Base-by-base conservation (phyloP, 805 yeast genomes). In the Starmerella floricola region DNA sequence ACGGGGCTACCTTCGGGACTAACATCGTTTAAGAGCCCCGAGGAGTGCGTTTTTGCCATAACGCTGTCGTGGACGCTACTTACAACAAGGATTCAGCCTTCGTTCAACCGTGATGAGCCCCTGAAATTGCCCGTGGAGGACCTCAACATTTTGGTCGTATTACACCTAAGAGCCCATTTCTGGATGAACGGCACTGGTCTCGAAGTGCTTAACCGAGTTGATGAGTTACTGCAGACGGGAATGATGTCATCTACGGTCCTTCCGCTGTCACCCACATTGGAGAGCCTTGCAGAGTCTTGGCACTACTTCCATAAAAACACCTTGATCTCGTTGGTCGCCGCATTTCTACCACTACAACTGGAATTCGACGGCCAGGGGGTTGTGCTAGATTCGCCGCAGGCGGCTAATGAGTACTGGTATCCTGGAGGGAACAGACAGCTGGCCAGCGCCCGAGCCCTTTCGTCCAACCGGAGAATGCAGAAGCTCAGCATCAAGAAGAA, bases 271-370 rank as follows among this genome's bases (percentile, higher is more conserved):
- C 29, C 55, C 56, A 4, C 54, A 6, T 42, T 49, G 11, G 38
- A 34, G 12, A 53, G 53, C 18, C 47, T 56, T 2, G 64, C 63
- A 45, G 63, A 62, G 1, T 63, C 74, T 2, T 79, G 86, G 86
- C 68, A 67, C 15, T 61, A 61, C 20, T 79, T 78, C 55, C 72
- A 69, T 48, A 63, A 64, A n/a, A 67, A 69, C 30, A 68, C 76
- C 2, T 66, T 72, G 39, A 76, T 74, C 40, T 75, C 75, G 52
- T 60, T 78, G 16, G 71, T 76, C 45, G 80, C 80, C 0, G 68
- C 76, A 0, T 69, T 79, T 36, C 49, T 76, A 27, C 87, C 87
- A 0, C 53, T 80, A 18, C 76, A 74, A 43, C 53, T 62, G 16
- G 77, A 71, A 41, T 58, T 72, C 38, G 67, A 65, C 30, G 74